phyloP scores from a whole-genome alignment of 2,329 filamentous ascomycete genomes.

The Exophiala alcalophila region DNA sequence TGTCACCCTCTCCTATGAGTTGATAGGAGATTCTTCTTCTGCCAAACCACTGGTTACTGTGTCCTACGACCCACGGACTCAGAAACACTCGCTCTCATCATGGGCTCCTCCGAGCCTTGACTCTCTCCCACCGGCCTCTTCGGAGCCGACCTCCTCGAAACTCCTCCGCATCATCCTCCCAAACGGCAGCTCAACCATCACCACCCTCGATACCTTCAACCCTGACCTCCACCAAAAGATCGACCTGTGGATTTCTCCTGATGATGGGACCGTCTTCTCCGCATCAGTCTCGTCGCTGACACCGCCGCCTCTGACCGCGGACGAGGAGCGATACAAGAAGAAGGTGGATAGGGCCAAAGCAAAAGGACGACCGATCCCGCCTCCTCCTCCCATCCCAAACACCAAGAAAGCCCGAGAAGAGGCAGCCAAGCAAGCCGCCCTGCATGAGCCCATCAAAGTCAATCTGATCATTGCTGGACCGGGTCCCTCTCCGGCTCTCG shows the following conservation, averaged over 20 bases:
- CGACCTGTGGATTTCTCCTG: conserved; percentile 40
- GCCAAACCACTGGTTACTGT: conserved; percentile 38
- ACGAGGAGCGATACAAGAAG: conserved; percentile 26
- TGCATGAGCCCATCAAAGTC: conserved; percentile 31
- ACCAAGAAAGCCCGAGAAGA: conserved; percentile 28
- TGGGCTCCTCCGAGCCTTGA: conserved; percentile 38
- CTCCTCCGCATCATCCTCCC: conserved; percentile 42
- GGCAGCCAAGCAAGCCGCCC: conserved; percentile 19
- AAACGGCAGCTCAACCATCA: conserved; percentile 39
- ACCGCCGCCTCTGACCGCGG: conserved; percentile 24
- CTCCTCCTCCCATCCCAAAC: conserved; percentile 22
- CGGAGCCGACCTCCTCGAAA: conserved; percentile 52
- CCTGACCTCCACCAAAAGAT: conserved; percentile 35
- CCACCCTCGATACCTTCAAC: conserved; percentile 37
- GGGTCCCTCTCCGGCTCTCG: conserved; percentile 40
- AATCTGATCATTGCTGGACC: conserved; percentile 36
- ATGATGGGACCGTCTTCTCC: conserved; percentile 42
- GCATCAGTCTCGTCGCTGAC: conserved; percentile 31
- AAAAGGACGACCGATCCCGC: conserved; percentile 27
- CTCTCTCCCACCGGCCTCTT: conserved; percentile 18
- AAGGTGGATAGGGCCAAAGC: conserved; percentile 28
- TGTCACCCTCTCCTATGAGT: conserved; percentile 29
- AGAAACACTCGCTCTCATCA: conserved; percentile 38
- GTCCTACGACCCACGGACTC: conserved; percentile 41
- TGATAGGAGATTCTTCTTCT: conserved; percentile 25